Base-by-base conservation (phyloP, 73 alveolate genomes). In the Tetrahymena elliotti region DNA sequence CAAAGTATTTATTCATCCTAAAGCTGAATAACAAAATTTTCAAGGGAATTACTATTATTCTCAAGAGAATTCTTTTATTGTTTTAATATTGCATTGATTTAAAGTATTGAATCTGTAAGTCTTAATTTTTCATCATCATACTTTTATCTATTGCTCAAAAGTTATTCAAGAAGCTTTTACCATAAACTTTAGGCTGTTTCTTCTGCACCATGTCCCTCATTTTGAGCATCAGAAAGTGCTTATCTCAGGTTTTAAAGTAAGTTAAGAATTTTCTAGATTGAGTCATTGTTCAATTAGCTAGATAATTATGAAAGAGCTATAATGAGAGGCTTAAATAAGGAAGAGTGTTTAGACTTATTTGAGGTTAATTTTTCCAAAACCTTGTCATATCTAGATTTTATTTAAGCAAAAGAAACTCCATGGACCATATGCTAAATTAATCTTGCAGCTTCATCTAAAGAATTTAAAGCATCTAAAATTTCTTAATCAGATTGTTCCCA, bases 381-480 rank as follows among this genome's bases (percentile, higher is more conserved):
- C 16, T 84, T 47, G 13, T 94, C 96, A 41, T 88, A 94, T 88
- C 93, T 94, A 54, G 95, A 52, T 93, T 88, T 94, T 15, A 94
- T 31, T 88, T 94, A 35, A 15, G 96, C 96, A 83, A 94, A 94
- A 39, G 96, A 94, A 11, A 94, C 96, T 2, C 96, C 96, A 52
- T 84, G 95, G 41, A 92, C 52, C 93, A 94, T 53, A 37, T 94
- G 96, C 41, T 94, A 92, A 93, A 94, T 94, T 68, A 94, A 92
- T 40, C 83, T 94, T 24, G 96, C 37, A 34, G 96, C 96, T 24
- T 94, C 96, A 94, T 94, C 96, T 35, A 94, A 52, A 53, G 96
- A 95, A n/a, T 94, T 94, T 52, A 94, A 84, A 47, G 93, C 96
- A 31, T 94, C 96, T 33, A 10, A 4, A 22, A 68, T 27, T 68